A percentile compares a stretch with the other conserved stretches of the same genome.
Evolutionary conservation across 139 green algal genomes (phyloP).

Genomic region (Haematococcus lacustris): DNA sequence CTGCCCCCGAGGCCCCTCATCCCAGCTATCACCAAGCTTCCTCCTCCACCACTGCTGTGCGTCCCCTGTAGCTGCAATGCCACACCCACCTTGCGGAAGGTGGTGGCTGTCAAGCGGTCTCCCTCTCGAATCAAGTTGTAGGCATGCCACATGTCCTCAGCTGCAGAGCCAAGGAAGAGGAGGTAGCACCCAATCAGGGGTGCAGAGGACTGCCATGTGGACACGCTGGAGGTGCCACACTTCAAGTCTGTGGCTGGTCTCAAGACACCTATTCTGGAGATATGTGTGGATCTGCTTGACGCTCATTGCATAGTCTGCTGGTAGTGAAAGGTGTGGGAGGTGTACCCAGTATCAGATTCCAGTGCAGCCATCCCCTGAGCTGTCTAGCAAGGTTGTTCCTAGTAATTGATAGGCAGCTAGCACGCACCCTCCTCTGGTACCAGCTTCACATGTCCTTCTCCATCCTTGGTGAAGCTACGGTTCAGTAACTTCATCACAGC

Average conservation of each 20-base stretch:
- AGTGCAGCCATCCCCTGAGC: not conserved
- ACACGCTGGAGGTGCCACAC: not conserved
- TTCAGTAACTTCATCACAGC: slow-evolving; percentile 69
- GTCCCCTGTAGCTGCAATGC: not conserved
- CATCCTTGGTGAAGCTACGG: slow-evolving; percentile 42
- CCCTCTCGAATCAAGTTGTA: slow-evolving; percentile 80
- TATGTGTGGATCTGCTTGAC: not conserved
- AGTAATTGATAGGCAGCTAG: not conserved
- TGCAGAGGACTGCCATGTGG: not conserved
- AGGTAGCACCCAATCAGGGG: not conserved
- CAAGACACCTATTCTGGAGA: not conserved
- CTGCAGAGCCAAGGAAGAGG: slow-evolving; percentile 28
- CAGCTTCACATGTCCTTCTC: slow-evolving; percentile 63
- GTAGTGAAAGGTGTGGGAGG: not conserved
- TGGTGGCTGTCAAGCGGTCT: slow-evolving; percentile 67
- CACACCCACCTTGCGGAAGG: slow-evolving; percentile 56
- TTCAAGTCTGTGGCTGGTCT: not conserved
- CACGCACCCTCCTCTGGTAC: slow-evolving; percentile 68
- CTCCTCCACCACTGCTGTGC: not conserved
- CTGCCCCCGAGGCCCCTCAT: not conserved
- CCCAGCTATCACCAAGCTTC: not conserved
- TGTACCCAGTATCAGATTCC: not conserved
- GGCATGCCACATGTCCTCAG: slow-evolving; percentile 90
- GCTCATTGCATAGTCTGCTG: not conserved
- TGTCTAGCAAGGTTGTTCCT: not conserved